Evolutionary conservation across 1,284 basidiomycete genomes (phyloP), one percentile per base, ranked within the genome.

Genomic region (Schizophyllum amplum): DNA sequence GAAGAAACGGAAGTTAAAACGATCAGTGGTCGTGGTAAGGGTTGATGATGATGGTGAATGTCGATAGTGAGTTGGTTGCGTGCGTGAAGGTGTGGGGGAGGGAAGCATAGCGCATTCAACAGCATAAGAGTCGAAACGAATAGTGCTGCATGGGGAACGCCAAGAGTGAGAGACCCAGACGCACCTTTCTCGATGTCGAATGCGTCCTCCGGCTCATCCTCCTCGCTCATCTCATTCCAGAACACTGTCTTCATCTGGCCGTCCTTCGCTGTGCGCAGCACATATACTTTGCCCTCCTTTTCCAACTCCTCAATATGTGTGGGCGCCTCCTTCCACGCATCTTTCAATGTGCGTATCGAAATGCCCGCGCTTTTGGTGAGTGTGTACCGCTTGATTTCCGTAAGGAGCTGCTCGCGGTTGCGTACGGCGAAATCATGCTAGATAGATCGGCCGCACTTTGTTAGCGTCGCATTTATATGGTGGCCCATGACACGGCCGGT

Each of bases 391-490:
- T 90, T 87, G 24, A 96, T 87, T 67, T 95, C 86, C 0, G 84
- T 86, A 2, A 95, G 71, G 1, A 96, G 75, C 1, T 92, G 84
- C 1, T 83, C 84, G 69, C 93, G 92, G 64, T 85, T 92, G 24
- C 87, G 82, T 63, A 95, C 87, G 60, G 87, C 86, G 68, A 83
- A 94, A 69, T 96, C 93, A 60, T 93, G 91, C 90, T 94, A 55
- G n/a, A n/a, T n/a, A n/a, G n/a, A n/a, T 20, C 17, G 15, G 51
- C 26, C 57, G 25, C 53, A 48, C 21, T n/a, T 33, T 20, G 21
- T 17, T 54, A 55, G 59, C 53, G 33, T 53, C 53, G 50, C 20
- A 49, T 9, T 42, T 9, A 4, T 4, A n/a, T n/a, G n/a, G n/a
- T n/a, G n/a, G n/a, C n/a, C n/a, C n/a, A n/a, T n/a, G n/a, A n/a